Base-by-base conservation (phyloP, 768 basidiomycete species). In the Termitomyces sp. region DNA sequence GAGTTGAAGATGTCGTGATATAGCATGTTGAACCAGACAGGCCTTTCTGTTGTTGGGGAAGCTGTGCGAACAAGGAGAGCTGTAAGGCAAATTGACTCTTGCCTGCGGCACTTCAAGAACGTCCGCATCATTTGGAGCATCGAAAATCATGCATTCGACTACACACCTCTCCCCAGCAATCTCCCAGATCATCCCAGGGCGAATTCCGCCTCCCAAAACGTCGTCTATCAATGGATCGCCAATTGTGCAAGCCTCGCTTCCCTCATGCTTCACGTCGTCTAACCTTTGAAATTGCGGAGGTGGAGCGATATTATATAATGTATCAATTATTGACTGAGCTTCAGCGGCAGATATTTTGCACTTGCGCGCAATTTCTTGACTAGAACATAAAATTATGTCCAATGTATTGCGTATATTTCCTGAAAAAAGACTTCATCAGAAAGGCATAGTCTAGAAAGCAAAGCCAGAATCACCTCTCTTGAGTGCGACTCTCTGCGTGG, bases 21-120 rank as follows among this genome's bases (percentile, higher is more conserved):
- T 90, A 94, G 67, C 90, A 91, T 1, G 86, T 74, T 1, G 88
- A 83, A 35, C 88, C 91, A 10, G 67, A 74, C 30, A 88, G 69
- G 22, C 87, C 90, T 9, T 84, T 84, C 5, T 76, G 71, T 45
- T 69, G 66, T 47, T 22, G 65, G 24, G 90, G 84, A 0, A 91
- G 77, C 68, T 98, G 95, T 0, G 90, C 88, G 22, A 82, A 76
- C 32, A 96, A 74, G 4, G 92, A 84, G 20, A 93, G 79, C 63
- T 95, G 94, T 14, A 99, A 77, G 4, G 89, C 90, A 5, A 98
- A 72, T 65, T 98, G 94, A 0, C 94, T 94, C 74, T 99, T 99
- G 40, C 97, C 97, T 28, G 96, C 86, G 24, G 94, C 88, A 68
- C 97, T 99, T 68, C 16, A 38, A 43, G 6, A 42, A 1, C 20